Evolutionary conservation across 768 basidiomycete species (phyloP).

Genomic region (Phylloporus arenicola): DNA sequence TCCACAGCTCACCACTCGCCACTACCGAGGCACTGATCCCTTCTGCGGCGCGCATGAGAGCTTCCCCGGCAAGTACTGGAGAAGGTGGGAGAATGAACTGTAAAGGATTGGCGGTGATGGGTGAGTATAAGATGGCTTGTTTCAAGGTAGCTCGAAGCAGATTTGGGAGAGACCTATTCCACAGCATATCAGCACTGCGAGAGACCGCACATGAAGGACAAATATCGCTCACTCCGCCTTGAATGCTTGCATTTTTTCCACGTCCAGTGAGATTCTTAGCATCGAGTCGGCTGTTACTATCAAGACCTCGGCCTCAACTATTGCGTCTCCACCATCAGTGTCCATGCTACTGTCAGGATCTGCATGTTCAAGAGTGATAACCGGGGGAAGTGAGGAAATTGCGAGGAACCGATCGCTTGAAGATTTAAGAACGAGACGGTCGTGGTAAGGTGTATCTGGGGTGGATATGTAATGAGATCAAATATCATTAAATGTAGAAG

Average conservation of each 20-base stretch:
- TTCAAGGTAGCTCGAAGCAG: conserved; percentile 77
- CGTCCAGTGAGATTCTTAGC: conserved; percentile 60
- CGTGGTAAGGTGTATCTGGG: conserved; percentile 63
- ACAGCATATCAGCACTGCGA: conserved; percentile 1
- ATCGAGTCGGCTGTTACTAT: conserved; percentile 60
- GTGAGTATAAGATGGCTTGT: conserved; percentile 76
- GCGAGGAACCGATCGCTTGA: conserved; percentile 66
- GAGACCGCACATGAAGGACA: not conserved
- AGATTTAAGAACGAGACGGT: conserved; percentile 69
- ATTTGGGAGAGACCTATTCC: conserved; percentile 58
- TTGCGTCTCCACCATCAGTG: conserved; percentile 3
- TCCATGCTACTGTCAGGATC: conserved; percentile 11
- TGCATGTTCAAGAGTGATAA: conserved; percentile 18
- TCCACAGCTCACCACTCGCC: conserved; percentile 52
- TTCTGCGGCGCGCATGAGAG: conserved; percentile 74
- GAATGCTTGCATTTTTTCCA: conserved; percentile 57
- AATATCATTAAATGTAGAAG: not conserved
- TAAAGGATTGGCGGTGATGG: conserved; percentile 70
- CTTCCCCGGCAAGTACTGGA: conserved; percentile 64
- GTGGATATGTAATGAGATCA: not conserved
- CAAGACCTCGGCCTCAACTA: conserved; percentile 18
- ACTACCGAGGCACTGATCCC: conserved; percentile 68
- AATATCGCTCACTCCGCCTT: conserved; percentile 51
- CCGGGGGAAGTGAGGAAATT: conserved; percentile 44
- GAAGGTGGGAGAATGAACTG: conserved; percentile 73